These are phyloP conservation scores for Ophiocordyceps camponoti-leonardi DNA, from an alignment of 2,329 filamentous ascomycete species.

Conservation along the genomic window DNA sequence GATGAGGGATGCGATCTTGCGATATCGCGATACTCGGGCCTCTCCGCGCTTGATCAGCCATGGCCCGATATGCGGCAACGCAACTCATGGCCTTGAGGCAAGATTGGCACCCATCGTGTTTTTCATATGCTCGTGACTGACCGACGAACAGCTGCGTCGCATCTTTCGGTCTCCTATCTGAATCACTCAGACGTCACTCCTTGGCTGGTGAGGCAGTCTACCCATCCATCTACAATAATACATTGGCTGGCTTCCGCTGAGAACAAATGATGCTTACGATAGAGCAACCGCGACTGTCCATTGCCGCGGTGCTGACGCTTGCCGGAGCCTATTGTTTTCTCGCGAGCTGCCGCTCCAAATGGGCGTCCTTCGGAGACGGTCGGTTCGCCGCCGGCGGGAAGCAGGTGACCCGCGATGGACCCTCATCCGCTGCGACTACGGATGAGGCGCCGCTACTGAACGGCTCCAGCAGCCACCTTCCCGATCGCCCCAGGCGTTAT, in stretches of 20 bases:
- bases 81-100: slow-evolving; percentile 5
- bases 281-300: slow-evolving; percentile 33
- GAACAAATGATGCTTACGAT: slow-evolving; percentile 3
- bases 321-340: slow-evolving; percentile 23
- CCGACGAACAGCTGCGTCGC: slow-evolving; percentile 19
- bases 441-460: slow-evolving; percentile 14
- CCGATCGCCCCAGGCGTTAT: slow-evolving; percentile 27
- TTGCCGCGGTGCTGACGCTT: slow-evolving; percentile 26
- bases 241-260: neutral
- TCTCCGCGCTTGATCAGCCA: neutral
- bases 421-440: slow-evolving; percentile 5
- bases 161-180: slow-evolving; percentile 30
- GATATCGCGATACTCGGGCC: neutral
- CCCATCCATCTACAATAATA: neutral
- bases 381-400: slow-evolving; percentile 19
- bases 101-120: neutral
- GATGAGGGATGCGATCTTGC: neutral
- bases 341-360: slow-evolving; percentile 23
- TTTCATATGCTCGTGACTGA: neutral
- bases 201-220: slow-evolving; percentile 22
- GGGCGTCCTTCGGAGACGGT: slow-evolving; percentile 28
- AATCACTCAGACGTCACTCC: slow-evolving; percentile 28
- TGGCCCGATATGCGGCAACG: slow-evolving; percentile 3
- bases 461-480: slow-evolving; percentile 17
- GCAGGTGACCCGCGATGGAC: slow-evolving; percentile 5